Conservation (phyloP, 2,329 filamentous ascomycete species). For the Paraconiothyrium brasiliense region DNA sequence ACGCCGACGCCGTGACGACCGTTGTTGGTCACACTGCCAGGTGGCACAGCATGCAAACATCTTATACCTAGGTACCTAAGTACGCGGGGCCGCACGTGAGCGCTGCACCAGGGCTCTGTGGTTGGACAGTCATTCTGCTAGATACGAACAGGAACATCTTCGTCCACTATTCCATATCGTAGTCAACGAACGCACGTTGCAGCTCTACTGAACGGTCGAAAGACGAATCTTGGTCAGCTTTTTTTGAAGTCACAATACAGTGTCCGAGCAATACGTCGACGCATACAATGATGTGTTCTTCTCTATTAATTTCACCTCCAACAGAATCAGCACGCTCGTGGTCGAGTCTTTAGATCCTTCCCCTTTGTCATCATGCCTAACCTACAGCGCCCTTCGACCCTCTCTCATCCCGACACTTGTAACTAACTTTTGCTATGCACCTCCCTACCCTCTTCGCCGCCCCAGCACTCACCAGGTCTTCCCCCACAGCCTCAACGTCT, state of each 20-base stretch:
- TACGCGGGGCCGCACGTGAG: background rate
- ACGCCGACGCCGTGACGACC: background rate
- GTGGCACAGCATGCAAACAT: background rate
- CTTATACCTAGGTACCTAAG: too few species aligned
- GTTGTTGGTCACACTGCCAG: background rate
- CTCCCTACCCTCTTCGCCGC: slow-evolving; percentile 44
- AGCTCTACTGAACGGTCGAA: too few species aligned
- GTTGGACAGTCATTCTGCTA: background rate
- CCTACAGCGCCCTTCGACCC: slow-evolving; percentile 10
- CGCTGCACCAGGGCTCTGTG: background rate
- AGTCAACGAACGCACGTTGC: too few species aligned
- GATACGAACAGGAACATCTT: background rate
- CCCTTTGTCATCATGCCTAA: too few species aligned
- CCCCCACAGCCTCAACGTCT: slow-evolving; percentile 48
- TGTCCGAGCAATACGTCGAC: too few species aligned
- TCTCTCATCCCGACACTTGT: slow-evolving; percentile 50
- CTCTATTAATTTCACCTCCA: background rate
- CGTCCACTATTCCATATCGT: too few species aligned
- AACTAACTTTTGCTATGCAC: slow-evolving; percentile 48
- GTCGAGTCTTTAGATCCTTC: background rate
- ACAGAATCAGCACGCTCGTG: background rate
- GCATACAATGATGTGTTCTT: background rate
- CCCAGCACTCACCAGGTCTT: slow-evolving; percentile 46
- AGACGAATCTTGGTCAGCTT: too few species aligned
- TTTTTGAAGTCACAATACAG: background rate